Conservation (phyloP, 345 rosid genomes). For the Bruguiera parviflora region DNA sequence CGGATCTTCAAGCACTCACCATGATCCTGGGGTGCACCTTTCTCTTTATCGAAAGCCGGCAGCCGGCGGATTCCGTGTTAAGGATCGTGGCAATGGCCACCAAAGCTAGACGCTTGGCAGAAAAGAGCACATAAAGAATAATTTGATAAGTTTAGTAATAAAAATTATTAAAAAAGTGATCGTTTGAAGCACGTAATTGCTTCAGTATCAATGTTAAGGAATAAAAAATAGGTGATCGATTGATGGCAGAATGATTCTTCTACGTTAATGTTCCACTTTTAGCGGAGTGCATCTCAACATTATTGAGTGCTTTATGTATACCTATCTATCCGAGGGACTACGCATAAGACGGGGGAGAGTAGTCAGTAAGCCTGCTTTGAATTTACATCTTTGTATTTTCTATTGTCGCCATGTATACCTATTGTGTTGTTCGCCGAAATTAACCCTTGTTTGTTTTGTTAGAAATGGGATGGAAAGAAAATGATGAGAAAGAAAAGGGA, state of each 20-base stretch:
- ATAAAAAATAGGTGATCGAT: slow-evolving; percentile 19
- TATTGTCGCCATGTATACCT: too few relatives aligned
- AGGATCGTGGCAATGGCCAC: slow-evolving; percentile 43
- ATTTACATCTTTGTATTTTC: too few relatives aligned
- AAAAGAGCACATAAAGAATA: too few relatives aligned
- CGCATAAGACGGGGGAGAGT: too few relatives aligned
- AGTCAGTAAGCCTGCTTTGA: too few relatives aligned
- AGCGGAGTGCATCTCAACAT: slow-evolving; percentile 28
- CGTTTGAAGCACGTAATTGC: background rate
- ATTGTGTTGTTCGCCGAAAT: too few relatives aligned
- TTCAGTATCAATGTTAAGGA: background rate
- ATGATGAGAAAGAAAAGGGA: too few relatives aligned
- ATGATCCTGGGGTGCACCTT: slow-evolving; percentile 84
- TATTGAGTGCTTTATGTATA: background rate
- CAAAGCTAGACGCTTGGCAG: slow-evolving; percentile 13
- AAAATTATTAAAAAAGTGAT: too few relatives aligned
- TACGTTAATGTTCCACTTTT: slow-evolving; percentile 9
- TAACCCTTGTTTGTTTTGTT: too few relatives aligned
- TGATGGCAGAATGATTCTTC: slow-evolving; percentile 32
- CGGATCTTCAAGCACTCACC: slow-evolving; percentile 58
- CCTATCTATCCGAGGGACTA: too few relatives aligned
- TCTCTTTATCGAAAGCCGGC: slow-evolving; percentile 48
- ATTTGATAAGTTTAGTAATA: too few relatives aligned
- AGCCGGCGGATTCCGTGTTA: slow-evolving; percentile 38
- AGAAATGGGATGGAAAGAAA: too few relatives aligned